A percentile compares a stretch with the other conserved stretches of the same genome.
phyloP scores from a whole-genome alignment of 495 filamentous ascomycete genomes.

The Elaphomyces granulatus region DNA sequence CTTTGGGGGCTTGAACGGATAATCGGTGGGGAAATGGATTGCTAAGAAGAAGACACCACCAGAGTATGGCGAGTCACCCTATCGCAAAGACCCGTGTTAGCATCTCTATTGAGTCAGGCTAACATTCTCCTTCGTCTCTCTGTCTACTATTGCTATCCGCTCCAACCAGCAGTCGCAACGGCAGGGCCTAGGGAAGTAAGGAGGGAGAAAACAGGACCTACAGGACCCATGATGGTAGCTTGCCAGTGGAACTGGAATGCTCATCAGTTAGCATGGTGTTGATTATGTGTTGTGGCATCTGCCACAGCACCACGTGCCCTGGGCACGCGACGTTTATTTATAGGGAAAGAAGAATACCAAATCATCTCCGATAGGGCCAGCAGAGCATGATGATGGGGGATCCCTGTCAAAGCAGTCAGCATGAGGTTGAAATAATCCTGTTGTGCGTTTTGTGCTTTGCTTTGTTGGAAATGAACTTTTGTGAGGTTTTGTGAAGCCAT shows the following conservation, averaged over 20 bases:
- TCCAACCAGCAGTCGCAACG: too few relatives aligned
- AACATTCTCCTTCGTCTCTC: too few relatives aligned
- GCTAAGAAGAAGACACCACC: constrained; percentile 96
- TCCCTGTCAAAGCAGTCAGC: too few relatives aligned
- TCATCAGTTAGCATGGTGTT: neutral
- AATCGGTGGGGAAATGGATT: constrained; percentile 99
- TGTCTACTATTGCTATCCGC: too few relatives aligned
- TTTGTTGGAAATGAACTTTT: too few relatives aligned
- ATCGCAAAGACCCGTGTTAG: too few relatives aligned
- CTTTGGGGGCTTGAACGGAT: constrained; percentile 99
- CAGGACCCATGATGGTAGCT: constrained; percentile 99
- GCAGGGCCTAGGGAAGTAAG: too few relatives aligned
- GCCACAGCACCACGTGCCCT: neutral
- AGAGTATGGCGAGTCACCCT: constrained; percentile 91
- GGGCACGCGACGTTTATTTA: neutral
- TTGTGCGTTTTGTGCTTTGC: too few relatives aligned
- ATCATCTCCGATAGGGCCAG: constrained; percentile 92
- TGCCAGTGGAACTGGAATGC: constrained; percentile 90
- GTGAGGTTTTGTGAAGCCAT: too few relatives aligned
- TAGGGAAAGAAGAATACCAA: constrained; percentile 54
- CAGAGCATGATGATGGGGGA: constrained; percentile 96
- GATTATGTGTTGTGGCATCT: neutral
- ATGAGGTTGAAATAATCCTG: too few relatives aligned
- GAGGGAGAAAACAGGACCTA: constrained; percentile 38
- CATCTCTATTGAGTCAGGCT: too few relatives aligned